Conservation (phyloP, 2,329 filamentous ascomycete species). For the Atkinsonella hypoxylon region DNA sequence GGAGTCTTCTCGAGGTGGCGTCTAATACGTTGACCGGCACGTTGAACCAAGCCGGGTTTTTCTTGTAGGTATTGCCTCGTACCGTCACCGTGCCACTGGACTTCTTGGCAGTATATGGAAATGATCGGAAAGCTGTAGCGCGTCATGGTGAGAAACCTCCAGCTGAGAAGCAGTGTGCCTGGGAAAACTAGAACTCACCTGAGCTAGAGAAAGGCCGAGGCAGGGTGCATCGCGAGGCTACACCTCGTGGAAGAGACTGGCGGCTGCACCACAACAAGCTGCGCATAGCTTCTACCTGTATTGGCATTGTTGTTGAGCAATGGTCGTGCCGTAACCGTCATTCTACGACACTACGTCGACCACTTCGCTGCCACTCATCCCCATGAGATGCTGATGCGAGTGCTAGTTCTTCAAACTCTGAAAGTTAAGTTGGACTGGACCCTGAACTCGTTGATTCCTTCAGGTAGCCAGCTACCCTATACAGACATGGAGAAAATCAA, state of each 20-base stretch:
- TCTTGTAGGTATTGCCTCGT: constrained; percentile 50
- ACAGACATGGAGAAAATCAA: background rate
- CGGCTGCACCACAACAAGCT: constrained; percentile 16
- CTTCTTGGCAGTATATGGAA: background rate
- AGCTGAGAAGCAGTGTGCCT: too few species aligned
- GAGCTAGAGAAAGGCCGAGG: constrained; percentile 1
- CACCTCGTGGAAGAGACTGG: constrained; percentile 13
- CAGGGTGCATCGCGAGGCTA: constrained; percentile 5
- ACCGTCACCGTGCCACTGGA: constrained; percentile 24
- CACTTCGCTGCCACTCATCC: background rate
- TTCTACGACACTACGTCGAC: background rate
- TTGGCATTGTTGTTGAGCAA: constrained; percentile 12
- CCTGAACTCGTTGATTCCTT: too few species aligned
- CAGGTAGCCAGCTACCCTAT: background rate
- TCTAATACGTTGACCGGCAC: constrained; percentile 62
- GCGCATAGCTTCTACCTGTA: constrained; percentile 14
- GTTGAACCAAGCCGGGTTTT: constrained; percentile 75
- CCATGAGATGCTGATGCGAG: background rate
- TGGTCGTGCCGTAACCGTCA: background rate
- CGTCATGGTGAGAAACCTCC: too few species aligned
- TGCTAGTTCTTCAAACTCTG: too few species aligned
- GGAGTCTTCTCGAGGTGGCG: constrained; percentile 66
- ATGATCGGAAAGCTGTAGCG: background rate
- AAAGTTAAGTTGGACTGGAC: too few species aligned
- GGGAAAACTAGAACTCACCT: background rate